Evolutionary conservation across 371 early-diverging fungal genomes (phyloP).

Genomic region (Mucor piriformis): DNA sequence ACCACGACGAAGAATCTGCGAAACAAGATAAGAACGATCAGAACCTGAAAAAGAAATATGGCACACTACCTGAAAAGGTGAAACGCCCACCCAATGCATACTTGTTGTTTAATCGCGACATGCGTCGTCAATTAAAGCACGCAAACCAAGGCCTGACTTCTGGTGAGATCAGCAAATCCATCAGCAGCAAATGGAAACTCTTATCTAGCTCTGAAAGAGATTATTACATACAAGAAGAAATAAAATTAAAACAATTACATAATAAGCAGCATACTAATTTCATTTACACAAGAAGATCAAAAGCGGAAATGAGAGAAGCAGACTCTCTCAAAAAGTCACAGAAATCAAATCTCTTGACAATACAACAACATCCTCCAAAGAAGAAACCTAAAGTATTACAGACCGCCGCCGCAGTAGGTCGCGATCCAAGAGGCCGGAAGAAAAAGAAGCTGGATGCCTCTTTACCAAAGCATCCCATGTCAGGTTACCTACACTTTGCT

Average conservation of each 20-base stretch:
- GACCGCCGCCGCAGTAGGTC: slow-evolving; percentile 2
- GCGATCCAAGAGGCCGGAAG: slow-evolving; percentile 56
- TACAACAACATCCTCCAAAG: not conserved
- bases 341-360: not conserved
- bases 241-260: slow-evolving; percentile 61
- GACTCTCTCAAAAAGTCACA: slow-evolving; percentile 33
- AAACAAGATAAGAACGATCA: not conserved
- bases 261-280: slow-evolving; percentile 62
- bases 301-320: slow-evolving; percentile 59
- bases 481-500: slow-evolving; percentile 72
- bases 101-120: slow-evolving; percentile 64
- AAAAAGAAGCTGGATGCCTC: slow-evolving; percentile 67
- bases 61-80: slow-evolving; percentile 26
- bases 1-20: not conserved
- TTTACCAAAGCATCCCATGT: slow-evolving; percentile 83
- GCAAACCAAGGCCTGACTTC: slow-evolving; percentile 57
- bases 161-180: slow-evolving; percentile 62
- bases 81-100: slow-evolving; percentile 73
- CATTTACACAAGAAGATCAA: slow-evolving; percentile 67
- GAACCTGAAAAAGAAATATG: slow-evolving; percentile 20
- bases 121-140: slow-evolving; percentile 60
- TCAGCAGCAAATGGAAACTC: slow-evolving; percentile 59
- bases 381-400: not conserved
- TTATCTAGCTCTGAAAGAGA: slow-evolving; percentile 41
- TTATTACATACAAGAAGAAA: slow-evolving; percentile 48